Evolutionary conservation across 352 stramenopile species (phyloP).

Genomic region (Phytophthora hibernalis): DNA sequence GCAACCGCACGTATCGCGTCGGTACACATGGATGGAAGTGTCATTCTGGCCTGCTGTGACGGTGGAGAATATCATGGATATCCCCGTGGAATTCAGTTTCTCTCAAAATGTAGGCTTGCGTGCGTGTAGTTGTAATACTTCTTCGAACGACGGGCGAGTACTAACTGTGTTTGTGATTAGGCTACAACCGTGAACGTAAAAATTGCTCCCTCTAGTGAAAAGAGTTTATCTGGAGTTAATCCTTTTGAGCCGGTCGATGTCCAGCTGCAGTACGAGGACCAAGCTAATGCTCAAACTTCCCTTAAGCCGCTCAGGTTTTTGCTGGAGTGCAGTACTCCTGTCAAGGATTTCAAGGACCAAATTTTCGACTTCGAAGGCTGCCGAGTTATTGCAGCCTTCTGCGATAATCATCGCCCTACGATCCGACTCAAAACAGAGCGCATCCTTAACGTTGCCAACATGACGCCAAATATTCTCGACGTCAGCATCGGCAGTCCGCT

Average conservation of each 20-base stretch:
- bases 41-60: constrained; percentile 53
- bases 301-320: constrained; percentile 18
- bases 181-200: constrained; percentile 26
- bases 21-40: constrained; percentile 65
- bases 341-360: constrained; percentile 39
- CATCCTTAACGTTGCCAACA: constrained; percentile 43
- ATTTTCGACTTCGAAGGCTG: constrained; percentile 43
- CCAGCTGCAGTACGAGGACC: constrained; percentile 24
- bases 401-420: constrained; percentile 27
- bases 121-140: not conserved
- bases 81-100: constrained; percentile 39
- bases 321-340: constrained; percentile 21
- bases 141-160: not conserved
- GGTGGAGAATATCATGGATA: constrained; percentile 49
- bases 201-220: constrained; percentile 24
- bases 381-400: constrained; percentile 33
- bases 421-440: constrained; percentile 47
- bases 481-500: constrained; percentile 30
- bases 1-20: constrained; percentile 44
- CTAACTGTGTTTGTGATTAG: constrained; percentile 20
- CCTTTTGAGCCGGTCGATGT: constrained; percentile 40
- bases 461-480: constrained; percentile 28
- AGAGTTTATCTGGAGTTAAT: constrained; percentile 47
- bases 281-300: not conserved
- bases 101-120: constrained; percentile 45